Evolutionary conservation across 1,139 yeast species (phyloP).

Genomic region (Yamadazyma pseudoaaseri): DNA sequence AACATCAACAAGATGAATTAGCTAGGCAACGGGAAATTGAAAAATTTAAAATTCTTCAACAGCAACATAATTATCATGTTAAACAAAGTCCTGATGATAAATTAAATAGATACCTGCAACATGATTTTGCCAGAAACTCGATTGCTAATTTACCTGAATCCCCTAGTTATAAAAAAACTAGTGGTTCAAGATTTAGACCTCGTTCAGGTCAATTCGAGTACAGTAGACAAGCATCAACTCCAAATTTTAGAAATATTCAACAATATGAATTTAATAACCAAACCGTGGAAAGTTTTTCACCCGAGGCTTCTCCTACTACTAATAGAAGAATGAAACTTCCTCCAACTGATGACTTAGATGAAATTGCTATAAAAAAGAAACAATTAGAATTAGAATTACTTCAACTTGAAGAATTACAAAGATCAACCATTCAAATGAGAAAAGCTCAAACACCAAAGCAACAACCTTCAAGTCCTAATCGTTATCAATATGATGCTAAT

Average conservation of each 20-base stretch:
- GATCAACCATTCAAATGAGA: slow-evolving; percentile 21
- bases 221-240: slow-evolving; percentile 12
- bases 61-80: slow-evolving; percentile 28
- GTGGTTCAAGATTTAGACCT: slow-evolving; percentile 18
- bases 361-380: slow-evolving; percentile 33
- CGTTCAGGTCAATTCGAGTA: slow-evolving; percentile 18
- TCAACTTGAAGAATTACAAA: slow-evolving; percentile 37
- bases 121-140: slow-evolving; percentile 16
- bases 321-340: slow-evolving; percentile 8
- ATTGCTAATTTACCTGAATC: slow-evolving; percentile 15
- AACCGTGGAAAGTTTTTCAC: slow-evolving; percentile 27
- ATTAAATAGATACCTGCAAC: slow-evolving; percentile 20
- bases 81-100: slow-evolving; percentile 17
- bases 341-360: slow-evolving; percentile 21
- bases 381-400: slow-evolving; percentile 42
- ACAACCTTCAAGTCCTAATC: slow-evolving; percentile 8
- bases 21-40: slow-evolving; percentile 32
- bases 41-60: slow-evolving; percentile 30
- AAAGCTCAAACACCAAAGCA: slow-evolving; percentile 8
- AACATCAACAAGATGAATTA: slow-evolving; percentile 6
- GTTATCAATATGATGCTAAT: slow-evolving; percentile 17
- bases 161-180: slow-evolving; percentile 8
- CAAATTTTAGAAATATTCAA: slow-evolving; percentile 8
- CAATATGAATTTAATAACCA: slow-evolving; percentile 20
- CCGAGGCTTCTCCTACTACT: slow-evolving; percentile 22